These are phyloP conservation scores for Ananas comosus DNA, from an alignment of 176 grass and related monocot genomes.

Conservation along the genomic window DNA sequence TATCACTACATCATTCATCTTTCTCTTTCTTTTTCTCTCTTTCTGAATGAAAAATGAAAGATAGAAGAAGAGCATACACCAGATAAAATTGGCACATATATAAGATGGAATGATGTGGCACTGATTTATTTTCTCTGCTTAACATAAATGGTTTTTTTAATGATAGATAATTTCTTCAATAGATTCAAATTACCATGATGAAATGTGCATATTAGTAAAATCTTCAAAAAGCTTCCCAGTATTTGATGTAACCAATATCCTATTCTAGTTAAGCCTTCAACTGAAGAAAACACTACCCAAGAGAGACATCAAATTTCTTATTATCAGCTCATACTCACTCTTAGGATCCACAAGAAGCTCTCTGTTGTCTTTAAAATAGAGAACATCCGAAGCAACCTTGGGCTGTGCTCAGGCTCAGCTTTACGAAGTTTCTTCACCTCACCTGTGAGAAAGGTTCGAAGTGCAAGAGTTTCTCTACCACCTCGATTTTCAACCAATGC, in stretches of 20 bases:
- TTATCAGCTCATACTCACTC: slow-evolving; percentile 33
- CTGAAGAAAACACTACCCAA: neutral
- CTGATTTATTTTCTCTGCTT: too few species aligned
- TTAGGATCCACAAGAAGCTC: slow-evolving; percentile 60
- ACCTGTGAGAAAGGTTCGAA: slow-evolving; percentile 62
- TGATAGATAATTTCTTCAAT: too few species aligned
- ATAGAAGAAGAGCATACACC: too few species aligned
- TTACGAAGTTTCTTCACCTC: slow-evolving; percentile 55
- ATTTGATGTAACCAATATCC: neutral
- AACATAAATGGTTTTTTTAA: too few species aligned
- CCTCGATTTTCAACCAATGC: slow-evolving; percentile 80
- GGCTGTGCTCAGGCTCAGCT: slow-evolving; percentile 39
- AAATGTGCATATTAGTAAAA: too few species aligned
- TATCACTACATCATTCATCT: too few species aligned
- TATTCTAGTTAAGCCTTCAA: neutral
- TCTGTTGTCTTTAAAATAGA: slow-evolving; percentile 31
- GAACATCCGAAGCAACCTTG: slow-evolving; percentile 53
- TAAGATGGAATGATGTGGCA: too few species aligned
- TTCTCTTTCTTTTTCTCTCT: too few species aligned
- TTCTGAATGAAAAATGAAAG: too few species aligned
- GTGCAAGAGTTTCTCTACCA: slow-evolving; percentile 43
- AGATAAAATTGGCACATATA: too few species aligned
- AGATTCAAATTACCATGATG: too few species aligned
- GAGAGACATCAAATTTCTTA: neutral
- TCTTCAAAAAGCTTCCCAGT: too few species aligned